Conservation (phyloP, 805 yeast species). For the Metschnikowia amazonensis region DNA sequence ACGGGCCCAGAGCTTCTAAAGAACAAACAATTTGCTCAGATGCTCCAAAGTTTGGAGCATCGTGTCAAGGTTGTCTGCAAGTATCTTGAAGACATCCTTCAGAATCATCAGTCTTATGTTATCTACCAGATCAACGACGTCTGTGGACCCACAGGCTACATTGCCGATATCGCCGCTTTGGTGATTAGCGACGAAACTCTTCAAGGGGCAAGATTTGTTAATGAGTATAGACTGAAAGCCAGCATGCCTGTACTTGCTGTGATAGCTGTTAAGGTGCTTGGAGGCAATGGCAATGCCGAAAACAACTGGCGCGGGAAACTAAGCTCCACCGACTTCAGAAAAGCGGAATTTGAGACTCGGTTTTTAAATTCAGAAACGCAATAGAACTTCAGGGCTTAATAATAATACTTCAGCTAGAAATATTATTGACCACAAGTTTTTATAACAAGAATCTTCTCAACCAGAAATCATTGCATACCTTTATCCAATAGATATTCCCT, state of each 20-base stretch:
- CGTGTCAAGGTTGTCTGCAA: conserved; percentile 46
- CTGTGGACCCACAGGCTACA: conserved; percentile 89
- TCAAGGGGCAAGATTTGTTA: conserved; percentile 70
- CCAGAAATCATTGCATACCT: background rate
- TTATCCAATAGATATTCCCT: conserved; percentile 41
- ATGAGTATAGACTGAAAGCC: conserved; percentile 55
- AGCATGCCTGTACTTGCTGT: conserved; percentile 48
- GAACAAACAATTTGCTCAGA: conserved; percentile 71
- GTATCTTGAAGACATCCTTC: conserved; percentile 46
- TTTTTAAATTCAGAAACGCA: background rate
- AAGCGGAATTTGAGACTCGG: conserved; percentile 16
- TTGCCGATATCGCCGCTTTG: conserved; percentile 70
- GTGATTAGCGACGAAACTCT: conserved; percentile 79
- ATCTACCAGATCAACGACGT: conserved; percentile 71
- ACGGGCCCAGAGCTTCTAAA: conserved; percentile 70
- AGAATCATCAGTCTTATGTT: conserved; percentile 46
- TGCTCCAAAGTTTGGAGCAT: conserved; percentile 52
- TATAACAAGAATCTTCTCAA: background rate
- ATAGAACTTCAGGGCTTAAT: too few species aligned
- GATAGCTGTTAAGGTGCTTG: conserved; percentile 49
- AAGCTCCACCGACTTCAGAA: conserved; percentile 79
- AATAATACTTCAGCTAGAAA: too few species aligned
- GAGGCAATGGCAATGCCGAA: conserved; percentile 45
- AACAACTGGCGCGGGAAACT: conserved; percentile 63
- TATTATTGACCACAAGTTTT: too few species aligned